These are phyloP conservation scores for Chlorella vulgaris DNA, from an alignment of 139 green algal genomes.

Conservation along the genomic window DNA sequence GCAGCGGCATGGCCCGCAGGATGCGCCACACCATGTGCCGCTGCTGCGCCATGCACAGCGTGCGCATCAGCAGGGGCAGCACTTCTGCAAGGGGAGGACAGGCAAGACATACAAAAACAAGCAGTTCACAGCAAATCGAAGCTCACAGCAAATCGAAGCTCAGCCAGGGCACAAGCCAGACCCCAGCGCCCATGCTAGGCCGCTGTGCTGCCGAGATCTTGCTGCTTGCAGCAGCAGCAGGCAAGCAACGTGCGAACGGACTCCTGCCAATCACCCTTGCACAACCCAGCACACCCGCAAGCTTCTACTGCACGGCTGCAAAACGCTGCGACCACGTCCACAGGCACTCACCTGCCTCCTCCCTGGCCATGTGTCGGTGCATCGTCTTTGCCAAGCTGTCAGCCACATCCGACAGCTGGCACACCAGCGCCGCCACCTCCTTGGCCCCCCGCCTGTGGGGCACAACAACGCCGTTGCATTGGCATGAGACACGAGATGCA, in stretches of 20 bases:
- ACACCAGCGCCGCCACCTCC: slow-evolving; percentile 69
- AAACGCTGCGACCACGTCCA: too few relatives aligned
- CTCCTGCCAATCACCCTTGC: too few relatives aligned
- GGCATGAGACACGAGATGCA: too few relatives aligned
- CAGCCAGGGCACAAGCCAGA: not conserved
- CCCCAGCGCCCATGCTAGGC: not conserved
- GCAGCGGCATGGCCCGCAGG: slow-evolving; percentile 91
- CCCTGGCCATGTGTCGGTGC: slow-evolving; percentile 66
- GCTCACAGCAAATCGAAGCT: too few relatives aligned
- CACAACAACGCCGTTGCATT: not conserved
- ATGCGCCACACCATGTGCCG: slow-evolving; percentile 87
- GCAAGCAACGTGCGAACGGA: too few relatives aligned
- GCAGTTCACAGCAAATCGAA: too few relatives aligned
- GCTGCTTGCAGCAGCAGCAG: too few relatives aligned
- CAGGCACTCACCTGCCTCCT: slow-evolving; percentile 67
- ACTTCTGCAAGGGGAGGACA: slow-evolving; percentile 53
- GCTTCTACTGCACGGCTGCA: too few relatives aligned
- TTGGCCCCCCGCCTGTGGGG: slow-evolving; percentile 51
- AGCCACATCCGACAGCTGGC: slow-evolving; percentile 60
- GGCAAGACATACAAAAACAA: too few relatives aligned
- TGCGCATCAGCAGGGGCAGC: slow-evolving; percentile 78
- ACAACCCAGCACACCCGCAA: too few relatives aligned
- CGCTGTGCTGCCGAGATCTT: not conserved
- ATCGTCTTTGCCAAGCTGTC: slow-evolving; percentile 57
- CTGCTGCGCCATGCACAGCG: slow-evolving; percentile 79